These are phyloP conservation scores for Nannochloropsis salina DNA, from an alignment of 108 stramenopile genomes.

Conservation along the genomic window DNA sequence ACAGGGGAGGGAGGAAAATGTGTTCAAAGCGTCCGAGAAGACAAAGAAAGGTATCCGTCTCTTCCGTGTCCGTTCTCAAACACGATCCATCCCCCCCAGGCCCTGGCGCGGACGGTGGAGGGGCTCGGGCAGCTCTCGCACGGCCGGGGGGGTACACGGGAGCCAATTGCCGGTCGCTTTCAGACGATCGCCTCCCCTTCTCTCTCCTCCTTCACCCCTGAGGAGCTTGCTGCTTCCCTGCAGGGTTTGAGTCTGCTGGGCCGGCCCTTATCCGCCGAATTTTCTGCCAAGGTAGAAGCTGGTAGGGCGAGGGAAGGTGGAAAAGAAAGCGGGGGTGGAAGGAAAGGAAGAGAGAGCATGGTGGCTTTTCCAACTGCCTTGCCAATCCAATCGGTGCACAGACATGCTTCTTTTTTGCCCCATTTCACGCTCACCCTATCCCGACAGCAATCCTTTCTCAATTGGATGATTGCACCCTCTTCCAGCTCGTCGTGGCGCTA, in stretches of 20 bases:
- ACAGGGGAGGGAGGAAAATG: no score
- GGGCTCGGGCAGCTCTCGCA: neutral
- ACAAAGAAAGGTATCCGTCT: no score
- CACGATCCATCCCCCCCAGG: neutral
- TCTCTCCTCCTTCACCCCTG: neutral
- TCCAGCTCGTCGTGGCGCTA: neutral
- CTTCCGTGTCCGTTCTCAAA: no score
- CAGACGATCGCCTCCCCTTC: neutral
- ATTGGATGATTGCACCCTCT: neutral
- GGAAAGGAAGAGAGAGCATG: neutral
- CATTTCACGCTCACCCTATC: neutral
- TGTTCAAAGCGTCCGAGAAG: no score
- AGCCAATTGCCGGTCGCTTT: neutral
- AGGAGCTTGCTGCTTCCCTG: neutral
- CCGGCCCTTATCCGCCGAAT: neutral
- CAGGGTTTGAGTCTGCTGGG: neutral
- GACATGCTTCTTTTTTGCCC: no score
- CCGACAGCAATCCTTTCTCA: neutral
- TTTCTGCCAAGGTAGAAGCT: neutral
- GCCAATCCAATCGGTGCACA: neutral
- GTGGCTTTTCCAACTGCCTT: no score
- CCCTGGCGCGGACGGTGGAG: neutral
- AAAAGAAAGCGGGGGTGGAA: neutral
- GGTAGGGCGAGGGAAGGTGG: conserved; percentile 12
- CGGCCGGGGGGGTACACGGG: neutral